Percentiles rank a stretch among this genome's conserved stretches.
Conservation (phyloP, 2,329 filamentous ascomycete species). For the Alternaria metachromatica region DNA sequence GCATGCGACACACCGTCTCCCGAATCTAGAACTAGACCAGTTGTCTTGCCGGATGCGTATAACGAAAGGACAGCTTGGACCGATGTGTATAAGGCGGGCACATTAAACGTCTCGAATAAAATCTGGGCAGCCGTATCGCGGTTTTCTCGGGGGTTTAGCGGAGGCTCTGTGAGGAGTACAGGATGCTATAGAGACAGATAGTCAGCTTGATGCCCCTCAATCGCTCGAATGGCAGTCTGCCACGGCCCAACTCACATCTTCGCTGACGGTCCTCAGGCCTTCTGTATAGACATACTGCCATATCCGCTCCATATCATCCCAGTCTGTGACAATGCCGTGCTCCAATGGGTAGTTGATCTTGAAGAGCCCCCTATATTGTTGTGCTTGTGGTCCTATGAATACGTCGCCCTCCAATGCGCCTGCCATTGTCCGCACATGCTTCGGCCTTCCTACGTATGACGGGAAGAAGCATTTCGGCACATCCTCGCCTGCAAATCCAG, state of each 20-base stretch:
- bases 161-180: slow-evolving; percentile 93
- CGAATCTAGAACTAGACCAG: slow-evolving; percentile 92
- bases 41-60: slow-evolving; percentile 94
- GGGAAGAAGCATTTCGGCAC: slow-evolving; percentile 96
- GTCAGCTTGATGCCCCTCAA: slow-evolving; percentile 18
- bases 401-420: slow-evolving; percentile 95
- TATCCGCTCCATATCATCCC: slow-evolving; percentile 99
- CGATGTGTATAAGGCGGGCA: slow-evolving; percentile 93
- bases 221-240: slow-evolving; percentile 11
- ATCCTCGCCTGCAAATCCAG: slow-evolving; percentile 95
- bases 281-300: slow-evolving; percentile 98
- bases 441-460: slow-evolving; percentile 94
- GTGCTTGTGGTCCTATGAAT: slow-evolving; percentile 92
- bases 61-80: slow-evolving; percentile 96
- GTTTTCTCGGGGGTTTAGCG: slow-evolving; percentile 92
- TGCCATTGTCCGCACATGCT: slow-evolving; percentile 93
- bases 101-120: slow-evolving; percentile 98
- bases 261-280: slow-evolving; percentile 93
- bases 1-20: slow-evolving; percentile 97
- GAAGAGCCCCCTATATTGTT: slow-evolving; percentile 86
- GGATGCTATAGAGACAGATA: slow-evolving; percentile 69
- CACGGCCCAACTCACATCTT: slow-evolving; percentile 71
- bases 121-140: slow-evolving; percentile 97
- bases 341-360: slow-evolving; percentile 97
- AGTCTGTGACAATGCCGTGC: slow-evolving; percentile 98